A percentile compares a stretch with the other conserved stretches of the same genome.
These are phyloP conservation scores for Cicer arietinum DNA, from an alignment of 306 rosid species.

Conservation along the genomic window DNA sequence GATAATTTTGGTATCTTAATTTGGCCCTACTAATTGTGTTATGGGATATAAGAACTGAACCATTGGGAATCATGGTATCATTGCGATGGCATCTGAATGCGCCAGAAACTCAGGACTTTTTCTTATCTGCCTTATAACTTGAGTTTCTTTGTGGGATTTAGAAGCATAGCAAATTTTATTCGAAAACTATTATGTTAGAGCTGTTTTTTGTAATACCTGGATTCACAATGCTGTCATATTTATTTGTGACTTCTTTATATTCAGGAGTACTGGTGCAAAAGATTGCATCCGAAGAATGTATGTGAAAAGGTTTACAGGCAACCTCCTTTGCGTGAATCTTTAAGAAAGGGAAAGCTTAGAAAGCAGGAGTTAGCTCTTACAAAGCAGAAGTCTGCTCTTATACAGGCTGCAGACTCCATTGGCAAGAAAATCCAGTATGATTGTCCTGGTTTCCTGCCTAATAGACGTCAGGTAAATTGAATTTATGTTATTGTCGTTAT, in stretches of 20 bases:
- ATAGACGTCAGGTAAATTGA: constrained; percentile 82
- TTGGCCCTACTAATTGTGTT: constrained; percentile 20
- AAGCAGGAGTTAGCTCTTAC: constrained; percentile 78
- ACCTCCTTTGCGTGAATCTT: constrained; percentile 85
- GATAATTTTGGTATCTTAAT: constrained; percentile 19
- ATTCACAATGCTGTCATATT: constrained; percentile 33
- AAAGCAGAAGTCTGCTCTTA: constrained; percentile 78
- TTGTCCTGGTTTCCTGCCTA: constrained; percentile 90
- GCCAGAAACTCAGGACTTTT: constrained; percentile 10
- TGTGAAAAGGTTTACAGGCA: constrained; percentile 96
- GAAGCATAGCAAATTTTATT: constrained; percentile 30
- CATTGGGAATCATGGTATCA: constrained; percentile 23
- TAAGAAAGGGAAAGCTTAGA: constrained; percentile 78
- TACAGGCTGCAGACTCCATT: constrained; percentile 79
- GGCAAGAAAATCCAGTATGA: constrained; percentile 93
- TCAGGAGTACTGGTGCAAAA: constrained; percentile 97
- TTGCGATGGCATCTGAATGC: constrained; percentile 18
- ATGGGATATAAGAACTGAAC: constrained; percentile 32
- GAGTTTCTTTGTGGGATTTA: constrained; percentile 26
- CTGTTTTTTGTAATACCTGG: constrained; percentile 31
- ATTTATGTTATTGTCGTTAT: constrained; percentile 23
- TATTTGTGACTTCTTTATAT: constrained; percentile 37
- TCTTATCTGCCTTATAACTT: constrained; percentile 31
- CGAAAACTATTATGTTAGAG: constrained; percentile 21
- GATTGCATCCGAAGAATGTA: constrained; percentile 92